Evolutionary conservation across 2,329 filamentous ascomycete genomes (phyloP), one percentile per base, ranked within the genome.

Genomic region (Acephala macrosclerotiorum): DNA sequence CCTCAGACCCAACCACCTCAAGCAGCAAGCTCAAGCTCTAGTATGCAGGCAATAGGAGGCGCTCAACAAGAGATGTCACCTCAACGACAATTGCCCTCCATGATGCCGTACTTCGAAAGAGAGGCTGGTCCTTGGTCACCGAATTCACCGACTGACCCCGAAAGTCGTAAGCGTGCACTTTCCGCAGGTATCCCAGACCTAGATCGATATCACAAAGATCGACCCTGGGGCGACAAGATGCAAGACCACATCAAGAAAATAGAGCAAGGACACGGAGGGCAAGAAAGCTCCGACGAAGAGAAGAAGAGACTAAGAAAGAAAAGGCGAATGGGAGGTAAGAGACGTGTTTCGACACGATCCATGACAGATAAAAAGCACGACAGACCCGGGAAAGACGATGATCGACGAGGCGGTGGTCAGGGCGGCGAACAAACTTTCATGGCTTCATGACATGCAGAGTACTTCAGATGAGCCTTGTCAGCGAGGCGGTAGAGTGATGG

Each of bases 191-290:
- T 63, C n/a, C 66, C 66, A 2, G 66, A 51, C 29, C 11, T 65
- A 22, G 40, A 62, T 25, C 11, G 36, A 22, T 60, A 56, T 56
- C 56, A 55, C 8, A 45, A 35, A 5, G 58, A 64, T 26, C 51
- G 47, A 35, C 55, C 38, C 9, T 60, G 57, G 16, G 58, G 35
- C 2, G 67, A 68, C 25, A 66, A 65, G 40, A 42, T 68, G 49
- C 38, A 66, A 42, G 36, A 57, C 12, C 59, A 65, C 2, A 40
- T 66, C 20, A 56, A 42, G 4, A 45, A 40, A 51, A 16, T 64
- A 18, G 58, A 35, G 25, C 45, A 58, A 7, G 45, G 55, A 5
- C 16, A 58, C 11, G 59, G 29, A n/a, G 36, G 25, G 20, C 33
- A 35, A 33, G 40, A 51, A 1, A n/a, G n/a, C 14, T 38, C 58